Evolutionary conservation across 2,329 filamentous ascomycete species (phyloP).

Genomic region (Myriosclerotinia curreyana): DNA sequence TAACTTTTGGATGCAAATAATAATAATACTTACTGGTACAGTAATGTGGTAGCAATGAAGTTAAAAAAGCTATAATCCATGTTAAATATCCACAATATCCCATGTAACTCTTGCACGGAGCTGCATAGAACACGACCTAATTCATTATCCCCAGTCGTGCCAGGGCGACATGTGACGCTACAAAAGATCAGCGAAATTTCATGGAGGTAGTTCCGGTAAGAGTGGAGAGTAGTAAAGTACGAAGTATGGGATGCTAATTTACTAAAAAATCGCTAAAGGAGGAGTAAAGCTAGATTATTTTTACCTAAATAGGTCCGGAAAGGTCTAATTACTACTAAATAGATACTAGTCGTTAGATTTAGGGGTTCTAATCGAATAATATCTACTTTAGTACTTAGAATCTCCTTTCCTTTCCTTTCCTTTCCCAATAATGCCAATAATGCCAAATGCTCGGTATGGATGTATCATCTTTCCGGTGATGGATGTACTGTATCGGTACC

Average conservation of each 20-base stretch:
- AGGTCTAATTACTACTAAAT: neutral
- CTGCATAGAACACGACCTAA: conserved; percentile 9
- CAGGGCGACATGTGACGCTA: conserved; percentile 12
- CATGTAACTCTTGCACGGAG: neutral
- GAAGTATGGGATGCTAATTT: no score
- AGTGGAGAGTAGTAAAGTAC: no score
- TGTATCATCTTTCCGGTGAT: neutral
- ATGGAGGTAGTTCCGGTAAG: conserved; percentile 1
- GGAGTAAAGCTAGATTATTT: no score
- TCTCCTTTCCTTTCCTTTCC: neutral
- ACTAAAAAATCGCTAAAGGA: no score
- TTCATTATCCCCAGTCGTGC: neutral
- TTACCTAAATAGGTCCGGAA: neutral
- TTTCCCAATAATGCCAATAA: no score
- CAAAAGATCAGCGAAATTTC: conserved; percentile 4
- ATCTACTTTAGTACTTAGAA: no score
- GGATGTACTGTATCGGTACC: no score
- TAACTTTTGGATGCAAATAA: no score
- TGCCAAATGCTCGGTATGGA: neutral
- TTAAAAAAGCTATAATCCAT: neutral
- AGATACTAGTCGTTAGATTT: neutral
- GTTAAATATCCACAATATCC: neutral
- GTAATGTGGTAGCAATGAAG: neutral
- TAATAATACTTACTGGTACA: no score
- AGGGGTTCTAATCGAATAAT: neutral